These are phyloP conservation scores for Vitis cinerea DNA, from an alignment of 164 flowering plant species.

Conservation along the genomic window DNA sequence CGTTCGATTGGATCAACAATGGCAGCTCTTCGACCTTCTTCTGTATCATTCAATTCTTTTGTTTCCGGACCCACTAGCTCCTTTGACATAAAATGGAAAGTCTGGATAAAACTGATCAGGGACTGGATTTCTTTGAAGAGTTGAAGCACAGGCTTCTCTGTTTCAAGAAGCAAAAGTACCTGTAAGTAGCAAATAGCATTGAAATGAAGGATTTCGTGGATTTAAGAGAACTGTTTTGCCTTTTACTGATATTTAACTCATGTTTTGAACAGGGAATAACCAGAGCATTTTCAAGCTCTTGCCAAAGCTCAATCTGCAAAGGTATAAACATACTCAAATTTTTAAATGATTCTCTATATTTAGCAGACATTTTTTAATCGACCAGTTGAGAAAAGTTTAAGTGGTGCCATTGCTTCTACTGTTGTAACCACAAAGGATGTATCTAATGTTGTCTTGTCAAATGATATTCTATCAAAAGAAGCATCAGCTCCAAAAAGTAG, in stretches of 20 bases:
- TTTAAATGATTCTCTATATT: too few relatives aligned
- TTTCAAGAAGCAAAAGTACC: slow-evolving; percentile 63
- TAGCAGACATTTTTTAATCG: too few relatives aligned
- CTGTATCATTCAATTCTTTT: neutral
- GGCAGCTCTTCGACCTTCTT: slow-evolving; percentile 18
- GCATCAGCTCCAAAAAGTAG: slow-evolving; percentile 15
- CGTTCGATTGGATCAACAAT: slow-evolving; percentile 11
- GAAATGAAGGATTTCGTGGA: neutral
- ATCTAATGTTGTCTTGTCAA: slow-evolving; percentile 8
- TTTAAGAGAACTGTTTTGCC: neutral
- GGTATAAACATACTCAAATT: slow-evolving; percentile 34
- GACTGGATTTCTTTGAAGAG: slow-evolving; percentile 28
- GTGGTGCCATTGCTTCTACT: too few relatives aligned
- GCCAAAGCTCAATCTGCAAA: slow-evolving; percentile 71
- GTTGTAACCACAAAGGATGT: too few relatives aligned
- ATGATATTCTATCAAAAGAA: slow-evolving; percentile 17
- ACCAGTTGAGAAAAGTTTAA: too few relatives aligned
- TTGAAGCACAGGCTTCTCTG: slow-evolving; percentile 62
- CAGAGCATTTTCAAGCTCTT: slow-evolving; percentile 57
- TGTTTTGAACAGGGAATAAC: slow-evolving; percentile 44
- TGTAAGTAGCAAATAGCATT: slow-evolving; percentile 42
- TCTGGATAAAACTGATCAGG: too few relatives aligned
- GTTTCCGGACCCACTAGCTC: too few relatives aligned
- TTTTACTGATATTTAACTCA: neutral
- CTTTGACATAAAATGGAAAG: too few relatives aligned